A percentile compares a stretch with the other conserved stretches of the same genome.
phyloP scores from a whole-genome alignment of 164 flowering plant species.

The Macadamia integrifolia region DNA sequence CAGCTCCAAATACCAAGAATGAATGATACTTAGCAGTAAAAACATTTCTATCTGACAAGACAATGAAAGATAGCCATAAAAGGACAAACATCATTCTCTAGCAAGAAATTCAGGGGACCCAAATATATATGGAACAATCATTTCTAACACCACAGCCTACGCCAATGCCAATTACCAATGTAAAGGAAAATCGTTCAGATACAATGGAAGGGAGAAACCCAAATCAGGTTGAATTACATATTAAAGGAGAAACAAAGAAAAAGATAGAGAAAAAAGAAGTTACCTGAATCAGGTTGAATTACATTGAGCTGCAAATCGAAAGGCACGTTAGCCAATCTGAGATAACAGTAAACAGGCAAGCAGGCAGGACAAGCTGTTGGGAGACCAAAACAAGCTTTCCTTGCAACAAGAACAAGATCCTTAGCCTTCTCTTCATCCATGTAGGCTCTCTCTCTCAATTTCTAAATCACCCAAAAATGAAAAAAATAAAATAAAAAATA shows the following conservation, averaged over 20 bases:
- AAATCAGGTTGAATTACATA: not conserved
- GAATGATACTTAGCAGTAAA: not conserved
- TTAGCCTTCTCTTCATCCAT: slow-evolving; percentile 16
- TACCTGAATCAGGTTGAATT: slow-evolving; percentile 76
- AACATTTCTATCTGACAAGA: not conserved
- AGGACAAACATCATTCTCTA: not conserved
- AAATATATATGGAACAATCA: not conserved
- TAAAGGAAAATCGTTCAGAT: too few species aligned
- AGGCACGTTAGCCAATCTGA: slow-evolving; percentile 48
- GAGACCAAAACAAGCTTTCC: slow-evolving; percentile 70
- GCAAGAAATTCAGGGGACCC: not conserved
- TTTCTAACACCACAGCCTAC: not conserved
- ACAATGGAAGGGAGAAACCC: too few species aligned
- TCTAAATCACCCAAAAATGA: not conserved
- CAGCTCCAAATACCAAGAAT: not conserved
- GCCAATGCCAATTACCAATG: not conserved
- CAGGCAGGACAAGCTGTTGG: slow-evolving; percentile 85
- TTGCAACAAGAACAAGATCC: slow-evolving; percentile 43
- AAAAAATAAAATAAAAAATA: not conserved
- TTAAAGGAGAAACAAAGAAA: not conserved
- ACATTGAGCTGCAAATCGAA: slow-evolving; percentile 52
- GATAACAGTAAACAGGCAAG: slow-evolving; percentile 70
- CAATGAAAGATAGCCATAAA: not conserved
- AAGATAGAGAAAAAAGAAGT: not conserved
- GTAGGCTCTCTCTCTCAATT: not conserved